Conservation (phyloP, 805 yeast species). For the Kodamaea kaohsiungensis region DNA sequence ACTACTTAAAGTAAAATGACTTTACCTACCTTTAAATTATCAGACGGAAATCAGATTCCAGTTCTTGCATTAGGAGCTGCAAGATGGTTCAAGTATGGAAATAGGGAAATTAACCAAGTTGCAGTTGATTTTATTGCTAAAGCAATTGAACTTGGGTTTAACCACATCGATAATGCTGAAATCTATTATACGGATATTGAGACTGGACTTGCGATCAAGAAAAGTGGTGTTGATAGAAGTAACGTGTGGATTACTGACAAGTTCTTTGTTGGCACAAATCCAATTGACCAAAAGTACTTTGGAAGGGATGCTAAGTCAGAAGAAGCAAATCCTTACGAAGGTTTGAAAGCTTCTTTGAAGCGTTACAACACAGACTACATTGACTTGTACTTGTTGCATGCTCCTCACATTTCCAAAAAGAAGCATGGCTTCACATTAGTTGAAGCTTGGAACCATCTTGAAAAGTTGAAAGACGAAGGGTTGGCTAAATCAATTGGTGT, state of each 20-base stretch:
- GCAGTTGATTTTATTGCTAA: conserved; percentile 45
- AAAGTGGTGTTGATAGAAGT: conserved; percentile 41
- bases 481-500: conserved; percentile 76
- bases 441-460: conserved; percentile 72
- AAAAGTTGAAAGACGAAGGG: conserved; percentile 61
- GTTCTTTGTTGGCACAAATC: conserved; percentile 32
- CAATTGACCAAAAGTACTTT: conserved; percentile 2
- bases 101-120: conserved; percentile 25
- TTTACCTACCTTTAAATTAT: conserved; percentile 22
- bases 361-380: conserved; percentile 45
- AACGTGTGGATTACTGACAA: conserved; percentile 61
- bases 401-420: conserved; percentile 37
- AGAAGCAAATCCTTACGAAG: conserved; percentile 38
- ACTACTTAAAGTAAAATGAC: background rate
- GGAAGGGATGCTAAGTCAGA: background rate
- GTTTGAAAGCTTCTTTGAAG: conserved; percentile 39
- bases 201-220: conserved; percentile 51
- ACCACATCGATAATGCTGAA: conserved; percentile 68
- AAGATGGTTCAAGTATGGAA: conserved; percentile 38
- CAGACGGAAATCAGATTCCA: conserved; percentile 39
- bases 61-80: conserved; percentile 47
- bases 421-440: conserved; percentile 38
- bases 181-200: conserved; percentile 60
- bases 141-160: conserved; percentile 54
- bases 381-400: conserved; percentile 53